phyloP scores from a whole-genome alignment of 768 basidiomycete species.

The Flagelloscypha sp. region DNA sequence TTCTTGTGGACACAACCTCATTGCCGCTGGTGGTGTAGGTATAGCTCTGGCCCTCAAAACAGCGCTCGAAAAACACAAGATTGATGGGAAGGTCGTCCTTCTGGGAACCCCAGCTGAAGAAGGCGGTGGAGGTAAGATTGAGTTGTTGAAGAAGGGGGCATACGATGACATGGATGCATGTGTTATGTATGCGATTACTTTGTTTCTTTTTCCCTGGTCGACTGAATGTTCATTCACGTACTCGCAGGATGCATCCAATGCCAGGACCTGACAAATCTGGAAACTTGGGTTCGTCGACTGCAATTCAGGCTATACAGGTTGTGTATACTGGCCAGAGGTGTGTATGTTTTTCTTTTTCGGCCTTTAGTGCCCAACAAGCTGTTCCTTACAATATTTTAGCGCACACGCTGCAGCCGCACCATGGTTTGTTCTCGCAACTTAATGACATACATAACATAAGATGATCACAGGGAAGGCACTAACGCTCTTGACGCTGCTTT shows the following conservation, averaged over 20 bases:
- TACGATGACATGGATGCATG: slow-evolving; percentile 79
- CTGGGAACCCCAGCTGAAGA: slow-evolving; percentile 84
- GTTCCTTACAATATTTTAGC: slow-evolving; percentile 24
- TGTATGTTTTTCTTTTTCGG: slow-evolving; percentile 14
- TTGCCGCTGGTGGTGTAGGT: slow-evolving; percentile 70
- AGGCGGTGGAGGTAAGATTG: slow-evolving; percentile 67
- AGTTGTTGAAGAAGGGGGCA: slow-evolving; percentile 64
- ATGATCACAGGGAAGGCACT: slow-evolving; percentile 52
- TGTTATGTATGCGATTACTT: slow-evolving; percentile 64
- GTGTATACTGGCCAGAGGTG: slow-evolving; percentile 74
- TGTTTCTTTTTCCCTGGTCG: slow-evolving; percentile 2
- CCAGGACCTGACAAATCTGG: slow-evolving; percentile 45
- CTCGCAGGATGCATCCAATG: slow-evolving; percentile 62
- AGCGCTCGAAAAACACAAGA: slow-evolving; percentile 52
- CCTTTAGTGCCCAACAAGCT: slow-evolving; percentile 4
- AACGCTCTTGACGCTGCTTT: slow-evolving; percentile 89
- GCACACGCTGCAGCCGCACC: slow-evolving; percentile 77
- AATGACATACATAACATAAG: background rate
- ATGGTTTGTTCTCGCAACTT: slow-evolving; percentile 35
- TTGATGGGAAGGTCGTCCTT: slow-evolving; percentile 61
- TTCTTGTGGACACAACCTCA: slow-evolving; percentile 79
- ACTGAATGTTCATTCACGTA: slow-evolving; percentile 2
- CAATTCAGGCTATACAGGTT: slow-evolving; percentile 56
- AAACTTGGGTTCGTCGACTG: slow-evolving; percentile 45
- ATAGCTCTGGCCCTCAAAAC: slow-evolving; percentile 66